Evolutionary conservation across 306 rosid species (phyloP), one percentile per base, ranked within the genome.

Genomic region (Glycyrrhiza uralensis): DNA sequence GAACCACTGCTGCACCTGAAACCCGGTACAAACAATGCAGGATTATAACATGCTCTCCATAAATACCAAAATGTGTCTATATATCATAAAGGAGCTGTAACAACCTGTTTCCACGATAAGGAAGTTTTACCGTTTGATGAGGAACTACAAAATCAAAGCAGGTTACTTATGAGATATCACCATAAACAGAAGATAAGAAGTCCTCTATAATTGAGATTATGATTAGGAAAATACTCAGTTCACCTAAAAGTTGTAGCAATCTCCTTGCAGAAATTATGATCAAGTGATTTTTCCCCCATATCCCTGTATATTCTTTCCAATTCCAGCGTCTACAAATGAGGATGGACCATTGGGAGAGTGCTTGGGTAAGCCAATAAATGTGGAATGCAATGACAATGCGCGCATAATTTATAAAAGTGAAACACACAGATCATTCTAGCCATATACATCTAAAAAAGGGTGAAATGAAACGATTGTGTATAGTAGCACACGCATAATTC

Each of bases 1-100:
- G 24, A 84, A 84, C 87, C 87, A 84, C n/a, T 36, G 62, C 26
- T 56, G 82, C 80, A 83, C 85, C 87, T 83, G 20, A 67, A 80
- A 52, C 51, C 77, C 78, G 15, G 3, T 8, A 28, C 19, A 69
- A 64, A 18, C 15, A 46, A 64, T 3, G 5, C 39, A 65, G 4
- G 79, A 20, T 65, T 42, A 65, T 23, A 57, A 41, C 45, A 50
- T 38, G 5, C 36, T 28, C 19, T 11, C 5, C 60, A 30, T 20
- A 56, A 2, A 36, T 45, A 19, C 45, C 24, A 49, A 46, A 63
- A 76, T 12, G 4, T 49, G 35, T 45, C 56, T 24, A 57, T 66
- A 57, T 66, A 76, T 18, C 47, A 14, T 12, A 29, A 41, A 72
- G 9, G 4, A 67, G 51, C 24, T 29, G 13, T 59, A 65, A 63